Evolutionary conservation across 495 filamentous ascomycete genomes (phyloP).

Genomic region (Tuber aestivum): DNA sequence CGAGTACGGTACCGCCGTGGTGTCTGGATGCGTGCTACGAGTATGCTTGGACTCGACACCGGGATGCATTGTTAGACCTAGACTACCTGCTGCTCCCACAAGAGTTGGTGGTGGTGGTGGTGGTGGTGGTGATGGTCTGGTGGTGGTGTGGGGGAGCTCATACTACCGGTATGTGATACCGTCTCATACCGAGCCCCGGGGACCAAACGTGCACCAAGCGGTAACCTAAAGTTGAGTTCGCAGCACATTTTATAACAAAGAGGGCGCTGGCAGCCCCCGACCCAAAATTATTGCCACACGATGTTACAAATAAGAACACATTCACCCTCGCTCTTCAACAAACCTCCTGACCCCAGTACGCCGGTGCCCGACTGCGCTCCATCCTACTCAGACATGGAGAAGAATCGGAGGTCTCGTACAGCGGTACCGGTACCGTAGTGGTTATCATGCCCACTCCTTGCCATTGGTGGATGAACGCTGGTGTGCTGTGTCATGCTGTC

Average conservation of each 20-base stretch:
- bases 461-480: not conserved
- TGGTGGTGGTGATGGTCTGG: not conserved
- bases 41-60: not conserved
- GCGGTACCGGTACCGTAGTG: not conserved
- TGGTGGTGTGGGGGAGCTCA: not conserved
- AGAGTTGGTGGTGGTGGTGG: not conserved
- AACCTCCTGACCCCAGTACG: not conserved
- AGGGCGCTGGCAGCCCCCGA: not conserved
- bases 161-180: not conserved
- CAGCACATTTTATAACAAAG: not conserved
- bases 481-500: not conserved
- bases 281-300: not conserved
- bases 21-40: not conserved
- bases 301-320: not conserved
- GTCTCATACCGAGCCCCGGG: not conserved
- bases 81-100: not conserved
- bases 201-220: not conserved
- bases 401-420: not conserved
- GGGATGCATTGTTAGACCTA: not conserved
- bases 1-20: not conserved
- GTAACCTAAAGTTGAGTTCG: not conserved
- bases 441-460: not conserved
- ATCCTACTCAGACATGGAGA: not conserved
- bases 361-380: not conserved
- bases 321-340: not conserved